Percentiles rank a stretch among this genome's conserved stretches.
Conservation (phyloP, 768 basidiomycete genomes). For the Rhizopogon vinicolor region DNA sequence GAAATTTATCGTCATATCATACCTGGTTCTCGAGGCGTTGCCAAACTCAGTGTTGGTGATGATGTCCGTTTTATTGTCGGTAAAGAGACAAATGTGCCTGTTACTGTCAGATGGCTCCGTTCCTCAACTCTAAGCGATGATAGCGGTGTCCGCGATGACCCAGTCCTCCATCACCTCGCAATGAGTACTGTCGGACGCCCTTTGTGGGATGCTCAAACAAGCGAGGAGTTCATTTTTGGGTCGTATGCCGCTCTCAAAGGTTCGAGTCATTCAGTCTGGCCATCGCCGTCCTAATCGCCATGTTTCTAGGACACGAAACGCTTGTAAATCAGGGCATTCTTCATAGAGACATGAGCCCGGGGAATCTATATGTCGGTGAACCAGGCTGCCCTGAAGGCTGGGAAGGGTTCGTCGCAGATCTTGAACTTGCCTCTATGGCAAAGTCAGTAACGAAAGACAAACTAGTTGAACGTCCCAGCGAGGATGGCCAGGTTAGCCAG, state of each 20-base stretch:
- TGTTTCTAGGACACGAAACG: neutral
- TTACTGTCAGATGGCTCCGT: too few relatives aligned
- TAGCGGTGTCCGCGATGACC: too few relatives aligned
- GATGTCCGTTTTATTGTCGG: neutral
- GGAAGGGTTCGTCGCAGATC: neutral
- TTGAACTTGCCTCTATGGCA: neutral
- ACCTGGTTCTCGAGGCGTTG: too few relatives aligned
- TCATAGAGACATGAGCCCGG: neutral
- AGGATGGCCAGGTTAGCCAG: neutral
- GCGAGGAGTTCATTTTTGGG: neutral
- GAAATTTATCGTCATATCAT: too few relatives aligned
- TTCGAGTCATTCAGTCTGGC: too few relatives aligned
- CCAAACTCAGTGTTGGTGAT: too few relatives aligned
- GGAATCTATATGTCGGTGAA: neutral
- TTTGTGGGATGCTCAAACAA: conserved; percentile 9
- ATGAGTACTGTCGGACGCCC: conserved; percentile 11
- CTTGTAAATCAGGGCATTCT: neutral
- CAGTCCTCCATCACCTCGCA: conserved; percentile 7
- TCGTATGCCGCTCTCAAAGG: neutral
- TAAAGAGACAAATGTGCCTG: too few relatives aligned
- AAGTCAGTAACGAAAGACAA: neutral
- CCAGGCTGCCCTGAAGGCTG: neutral
- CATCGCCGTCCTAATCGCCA: too few relatives aligned
- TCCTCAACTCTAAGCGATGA: too few relatives aligned
- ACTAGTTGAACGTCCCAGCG: too few relatives aligned